Conservation (phyloP, 306 rosid species). For the Hippophae rhamnoides region DNA sequence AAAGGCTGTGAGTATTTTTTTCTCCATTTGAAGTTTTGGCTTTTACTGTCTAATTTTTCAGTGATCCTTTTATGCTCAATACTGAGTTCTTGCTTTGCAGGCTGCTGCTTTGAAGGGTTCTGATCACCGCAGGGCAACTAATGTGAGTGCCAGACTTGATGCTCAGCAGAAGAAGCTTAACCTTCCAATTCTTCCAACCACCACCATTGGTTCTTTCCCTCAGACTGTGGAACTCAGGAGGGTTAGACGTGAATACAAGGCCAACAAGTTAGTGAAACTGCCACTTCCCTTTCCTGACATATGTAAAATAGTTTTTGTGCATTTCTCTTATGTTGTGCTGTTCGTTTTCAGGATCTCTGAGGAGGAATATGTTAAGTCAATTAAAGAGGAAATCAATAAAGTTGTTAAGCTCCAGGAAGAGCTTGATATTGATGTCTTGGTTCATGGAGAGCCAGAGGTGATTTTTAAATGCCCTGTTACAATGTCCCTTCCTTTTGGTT, state of each 20-base stretch:
- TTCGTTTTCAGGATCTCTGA: slow-evolving; percentile 55
- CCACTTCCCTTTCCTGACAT: slow-evolving; percentile 8
- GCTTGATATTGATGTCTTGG: slow-evolving; percentile 89
- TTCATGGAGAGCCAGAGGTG: slow-evolving; percentile 96
- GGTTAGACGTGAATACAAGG: slow-evolving; percentile 93
- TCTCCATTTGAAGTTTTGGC: neutral
- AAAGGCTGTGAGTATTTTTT: slow-evolving; percentile 66
- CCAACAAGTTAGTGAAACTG: slow-evolving; percentile 53
- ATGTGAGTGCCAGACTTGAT: slow-evolving; percentile 79
- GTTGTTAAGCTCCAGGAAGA: slow-evolving; percentile 84
- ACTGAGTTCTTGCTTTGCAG: slow-evolving; percentile 29
- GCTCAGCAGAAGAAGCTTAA: slow-evolving; percentile 90
- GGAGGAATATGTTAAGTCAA: slow-evolving; percentile 65
- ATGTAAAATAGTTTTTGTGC: neutral
- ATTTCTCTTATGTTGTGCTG: slow-evolving; percentile 5
- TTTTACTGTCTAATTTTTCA: slow-evolving; percentile 7
- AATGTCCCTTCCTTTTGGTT: neutral
- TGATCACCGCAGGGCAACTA: slow-evolving; percentile 78
- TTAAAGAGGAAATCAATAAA: slow-evolving; percentile 60
- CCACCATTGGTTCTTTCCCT: slow-evolving; percentile 94
- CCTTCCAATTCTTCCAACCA: slow-evolving; percentile 91
- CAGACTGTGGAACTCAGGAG: slow-evolving; percentile 80
- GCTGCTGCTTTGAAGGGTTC: slow-evolving; percentile 90
- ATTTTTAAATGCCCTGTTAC: slow-evolving; percentile 8
- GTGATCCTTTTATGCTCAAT: slow-evolving; percentile 5